A percentile compares a stretch with the other conserved stretches of the same genome.
Evolutionary conservation across 2,329 filamentous ascomycete species (phyloP).

Genomic region (Aspergillus glaucus): DNA sequence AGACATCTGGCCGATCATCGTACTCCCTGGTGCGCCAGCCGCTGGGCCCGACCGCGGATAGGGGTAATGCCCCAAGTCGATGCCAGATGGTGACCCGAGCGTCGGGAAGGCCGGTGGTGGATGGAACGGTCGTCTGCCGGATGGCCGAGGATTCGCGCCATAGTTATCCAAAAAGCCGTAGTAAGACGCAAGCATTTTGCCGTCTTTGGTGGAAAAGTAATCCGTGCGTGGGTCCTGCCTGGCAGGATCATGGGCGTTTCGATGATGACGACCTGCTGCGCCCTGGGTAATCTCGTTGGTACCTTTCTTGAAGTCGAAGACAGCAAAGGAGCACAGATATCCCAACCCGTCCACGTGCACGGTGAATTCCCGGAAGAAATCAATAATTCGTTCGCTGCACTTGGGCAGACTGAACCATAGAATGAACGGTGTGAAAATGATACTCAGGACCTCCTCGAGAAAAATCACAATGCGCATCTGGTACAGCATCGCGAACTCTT

Average conservation of each 20-base stretch:
- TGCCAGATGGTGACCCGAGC: slow-evolving; percentile 54
- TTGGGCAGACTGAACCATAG: slow-evolving; percentile 79
- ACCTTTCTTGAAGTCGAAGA: slow-evolving; percentile 92
- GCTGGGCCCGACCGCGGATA: neutral
- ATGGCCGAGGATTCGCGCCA: slow-evolving; percentile 59
- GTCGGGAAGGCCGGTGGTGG: slow-evolving; percentile 70
- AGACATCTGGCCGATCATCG: neutral
- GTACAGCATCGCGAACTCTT: slow-evolving; percentile 84
- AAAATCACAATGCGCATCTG: slow-evolving; percentile 91
- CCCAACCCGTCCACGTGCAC: slow-evolving; percentile 94
- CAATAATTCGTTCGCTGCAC: slow-evolving; percentile 86
- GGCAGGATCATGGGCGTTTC: slow-evolving; percentile 16
- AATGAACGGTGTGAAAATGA: slow-evolving; percentile 84
- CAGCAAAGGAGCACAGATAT: slow-evolving; percentile 93
- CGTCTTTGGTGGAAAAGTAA: slow-evolving; percentile 91
- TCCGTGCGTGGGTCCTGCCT: slow-evolving; percentile 70
- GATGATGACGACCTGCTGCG: slow-evolving; percentile 18
- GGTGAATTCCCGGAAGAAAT: slow-evolving; percentile 97
- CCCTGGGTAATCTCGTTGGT: slow-evolving; percentile 49
- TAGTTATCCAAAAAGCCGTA: slow-evolving; percentile 95
- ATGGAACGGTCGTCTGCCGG: slow-evolving; percentile 54
- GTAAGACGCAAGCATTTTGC: slow-evolving; percentile 97
- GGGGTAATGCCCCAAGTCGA: slow-evolving; percentile 29
- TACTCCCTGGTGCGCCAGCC: too few relatives aligned
- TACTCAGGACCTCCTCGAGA: slow-evolving; percentile 82